phyloP scores from a whole-genome alignment of 2,329 filamentous ascomycete species.

The Pyrenochaeta sp. region DNA sequence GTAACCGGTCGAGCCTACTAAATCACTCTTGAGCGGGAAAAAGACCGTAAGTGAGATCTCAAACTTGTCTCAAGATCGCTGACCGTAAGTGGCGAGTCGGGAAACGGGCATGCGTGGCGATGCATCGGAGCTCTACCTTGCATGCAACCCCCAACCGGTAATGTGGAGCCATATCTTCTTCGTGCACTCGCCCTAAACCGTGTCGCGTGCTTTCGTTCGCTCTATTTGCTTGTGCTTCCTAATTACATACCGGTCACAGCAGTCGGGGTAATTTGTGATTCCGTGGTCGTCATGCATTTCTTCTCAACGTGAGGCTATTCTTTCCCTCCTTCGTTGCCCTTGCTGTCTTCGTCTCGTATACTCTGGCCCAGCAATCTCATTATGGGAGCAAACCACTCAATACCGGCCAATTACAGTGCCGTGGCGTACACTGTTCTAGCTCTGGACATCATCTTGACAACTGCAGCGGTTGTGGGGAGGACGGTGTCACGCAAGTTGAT shows the following conservation, averaged over 20 bases:
- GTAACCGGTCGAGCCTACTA: background rate
- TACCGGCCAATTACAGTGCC: conserved; percentile 7
- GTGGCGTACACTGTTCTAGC: conserved; percentile 6
- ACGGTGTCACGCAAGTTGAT: conserved; percentile 8
- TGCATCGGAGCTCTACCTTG: background rate
- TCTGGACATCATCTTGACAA: conserved; percentile 11
- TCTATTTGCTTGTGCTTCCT: background rate
- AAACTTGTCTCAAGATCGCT: background rate
- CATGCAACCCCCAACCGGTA: background rate
- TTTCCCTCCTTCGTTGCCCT: background rate
- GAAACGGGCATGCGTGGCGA: background rate
- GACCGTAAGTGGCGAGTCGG: background rate
- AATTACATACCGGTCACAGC: background rate
- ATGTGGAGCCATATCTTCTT: background rate
- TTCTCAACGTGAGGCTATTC: background rate
- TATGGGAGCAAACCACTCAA: conserved; percentile 8
- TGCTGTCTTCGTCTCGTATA: background rate
- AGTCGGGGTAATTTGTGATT: background rate
- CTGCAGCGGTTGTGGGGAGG: conserved; percentile 4
- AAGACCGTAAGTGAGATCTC: background rate
- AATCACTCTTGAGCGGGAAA: background rate
- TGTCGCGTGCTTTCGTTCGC: background rate
- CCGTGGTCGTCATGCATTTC: background rate
- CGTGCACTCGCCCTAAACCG: background rate
- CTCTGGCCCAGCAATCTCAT: background rate